Evolutionary conservation across 202 grass and related monocot species (phyloP), one percentile per base, ranked within the genome.

Genomic region (Panicum virgatum): DNA sequence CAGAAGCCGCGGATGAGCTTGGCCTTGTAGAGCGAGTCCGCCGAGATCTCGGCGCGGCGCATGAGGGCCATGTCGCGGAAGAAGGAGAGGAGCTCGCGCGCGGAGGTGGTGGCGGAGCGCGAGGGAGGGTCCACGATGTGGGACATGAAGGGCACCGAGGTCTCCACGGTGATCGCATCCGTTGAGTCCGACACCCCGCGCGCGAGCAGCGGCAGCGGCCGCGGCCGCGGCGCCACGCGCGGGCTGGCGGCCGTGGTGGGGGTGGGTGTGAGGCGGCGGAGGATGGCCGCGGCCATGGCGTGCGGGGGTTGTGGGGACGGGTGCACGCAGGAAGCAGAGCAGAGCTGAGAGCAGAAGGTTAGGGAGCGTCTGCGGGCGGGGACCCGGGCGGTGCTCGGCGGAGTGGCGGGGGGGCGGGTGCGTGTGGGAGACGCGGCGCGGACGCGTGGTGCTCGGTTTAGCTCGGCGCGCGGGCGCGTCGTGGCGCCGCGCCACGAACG

Each of bases 1-100:
- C 96, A 98, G 89, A 98, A 98, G 1, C 96, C 96, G 10, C 92
- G 92, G 80, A 98, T 96, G 43, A 98, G 96, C 87, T 98, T 98
- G 45, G 96, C 80, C 85, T 98, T 98, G 89, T 98, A 98, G 52
- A 98, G 96, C 0, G 96, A 98, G 59, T 98, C 96, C 14, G 96
- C 96, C 10, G 96, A 87, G 87, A 96, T 92, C 89, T 98, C 96
- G 77, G 59, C 56, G 65, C 96, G 96, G 5, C 96, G 96, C 96
- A 98, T 98, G 5, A 89, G 11, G 34, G 91, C 47, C 96, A 98
- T 98, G 77, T 87, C 78, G 77, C 51, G 89, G 89, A 92, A 98
- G 87, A 90, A 96, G 73, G 88, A 1, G 14, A 96, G 48, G 7
- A 98, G 89, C 83, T 98, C 91, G 16, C 44, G 51, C 3, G 89